Conservation (phyloP, 2,329 filamentous ascomycete species). For the Colletotrichum magnum region DNA sequence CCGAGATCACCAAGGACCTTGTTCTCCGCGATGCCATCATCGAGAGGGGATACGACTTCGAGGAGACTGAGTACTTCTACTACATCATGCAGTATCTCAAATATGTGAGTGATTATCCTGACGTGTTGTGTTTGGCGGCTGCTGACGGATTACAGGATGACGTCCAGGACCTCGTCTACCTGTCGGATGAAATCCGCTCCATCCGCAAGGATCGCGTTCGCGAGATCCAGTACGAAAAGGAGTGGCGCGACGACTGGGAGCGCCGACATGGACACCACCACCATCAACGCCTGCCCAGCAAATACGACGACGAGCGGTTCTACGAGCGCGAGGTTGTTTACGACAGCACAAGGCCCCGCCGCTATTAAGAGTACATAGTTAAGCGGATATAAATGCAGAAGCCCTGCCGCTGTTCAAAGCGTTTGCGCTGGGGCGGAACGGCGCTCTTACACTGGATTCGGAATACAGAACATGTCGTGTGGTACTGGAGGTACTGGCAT, state of each 20-base stretch:
- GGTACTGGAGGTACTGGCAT: constrained; percentile 25
- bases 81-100: constrained; percentile 93
- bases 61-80: constrained; percentile 91
- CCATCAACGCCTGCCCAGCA: constrained; percentile 48
- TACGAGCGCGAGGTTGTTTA: constrained; percentile 79
- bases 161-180: constrained; percentile 84
- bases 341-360: constrained; percentile 57
- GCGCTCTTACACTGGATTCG: constrained; percentile 22
- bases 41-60: constrained; percentile 85
- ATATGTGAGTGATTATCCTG: constrained; percentile 76
- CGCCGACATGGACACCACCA: constrained; percentile 53
- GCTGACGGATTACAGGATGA: constrained; percentile 77
- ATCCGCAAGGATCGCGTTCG: constrained; percentile 66
- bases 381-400: constrained; percentile 6
- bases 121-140: background rate
- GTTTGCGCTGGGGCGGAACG: background rate
- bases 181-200: constrained; percentile 86
- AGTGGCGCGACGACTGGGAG: constrained; percentile 67
- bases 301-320: constrained; percentile 73
- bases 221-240: constrained; percentile 72
- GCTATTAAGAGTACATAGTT: constrained; percentile 30
- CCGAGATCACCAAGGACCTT: constrained; percentile 94
- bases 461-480: constrained; percentile 32
- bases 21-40: constrained; percentile 91
- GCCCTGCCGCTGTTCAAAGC: constrained; percentile 6